Evolutionary conservation across 2,329 filamentous ascomycete species (phyloP).

Genomic region (Diaporthe australafricana): DNA sequence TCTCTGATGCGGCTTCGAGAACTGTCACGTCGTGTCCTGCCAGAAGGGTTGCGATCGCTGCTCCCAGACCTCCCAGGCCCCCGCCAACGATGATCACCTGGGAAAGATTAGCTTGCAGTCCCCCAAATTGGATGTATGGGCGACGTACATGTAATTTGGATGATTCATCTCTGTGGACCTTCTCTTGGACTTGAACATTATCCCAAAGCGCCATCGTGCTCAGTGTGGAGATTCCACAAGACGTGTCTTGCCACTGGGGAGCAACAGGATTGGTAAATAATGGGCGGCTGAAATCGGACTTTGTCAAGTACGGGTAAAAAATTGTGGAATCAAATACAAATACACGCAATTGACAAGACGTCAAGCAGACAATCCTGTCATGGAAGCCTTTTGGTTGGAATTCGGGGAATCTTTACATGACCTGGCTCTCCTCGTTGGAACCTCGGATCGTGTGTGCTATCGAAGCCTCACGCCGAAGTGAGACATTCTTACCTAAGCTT

Average conservation of each 20-base stretch:
- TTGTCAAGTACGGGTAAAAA: not conserved
- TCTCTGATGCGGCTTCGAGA: conserved; percentile 58
- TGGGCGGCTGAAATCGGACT: not conserved
- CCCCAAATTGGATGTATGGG: not conserved
- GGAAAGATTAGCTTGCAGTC: not conserved
- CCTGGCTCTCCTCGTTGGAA: not conserved
- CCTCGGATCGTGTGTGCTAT: not conserved
- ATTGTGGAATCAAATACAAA: too few species aligned
- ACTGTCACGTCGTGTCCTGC: conserved; percentile 60
- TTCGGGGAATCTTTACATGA: not conserved
- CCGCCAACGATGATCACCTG: conserved; percentile 66
- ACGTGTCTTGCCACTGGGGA: not conserved
- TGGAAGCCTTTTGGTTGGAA: not conserved
- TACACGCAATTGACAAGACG: too few species aligned
- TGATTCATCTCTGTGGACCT: conserved; percentile 26
- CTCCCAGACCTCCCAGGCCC: conserved; percentile 64
- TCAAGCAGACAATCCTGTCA: not conserved
- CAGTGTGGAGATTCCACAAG: not conserved
- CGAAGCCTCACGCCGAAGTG: not conserved
- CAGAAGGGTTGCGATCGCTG: conserved; percentile 58
- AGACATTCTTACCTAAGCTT: conserved; percentile 1
- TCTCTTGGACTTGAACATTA: conserved; percentile 7
- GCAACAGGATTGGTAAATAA: too few species aligned
- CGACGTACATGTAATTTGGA: conserved; percentile 29
- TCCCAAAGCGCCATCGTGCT: conserved; percentile 1